Conservation (phyloP, 202 grass and related monocot genomes). For the Schoenoplectus tabernaemontani region DNA sequence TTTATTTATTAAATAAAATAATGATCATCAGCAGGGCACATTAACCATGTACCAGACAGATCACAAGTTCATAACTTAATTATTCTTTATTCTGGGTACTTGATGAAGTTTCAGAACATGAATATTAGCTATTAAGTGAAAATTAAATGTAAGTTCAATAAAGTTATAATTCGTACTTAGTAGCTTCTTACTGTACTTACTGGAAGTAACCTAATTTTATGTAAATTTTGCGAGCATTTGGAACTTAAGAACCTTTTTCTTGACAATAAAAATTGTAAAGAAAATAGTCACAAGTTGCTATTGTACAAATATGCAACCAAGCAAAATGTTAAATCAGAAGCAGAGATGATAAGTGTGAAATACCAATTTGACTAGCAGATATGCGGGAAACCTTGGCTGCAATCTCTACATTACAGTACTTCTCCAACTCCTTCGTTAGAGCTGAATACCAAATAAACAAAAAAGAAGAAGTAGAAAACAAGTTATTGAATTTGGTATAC, state of each 20-base stretch:
- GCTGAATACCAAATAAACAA: conserved; percentile 50
- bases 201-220: too few species aligned
- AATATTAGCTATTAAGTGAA: too few species aligned
- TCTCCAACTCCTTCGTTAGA: conserved; percentile 92
- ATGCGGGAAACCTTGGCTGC: conserved; percentile 71
- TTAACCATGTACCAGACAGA: neutral
- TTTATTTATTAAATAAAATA: neutral
- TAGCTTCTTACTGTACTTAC: too few species aligned
- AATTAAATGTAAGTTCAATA: too few species aligned
- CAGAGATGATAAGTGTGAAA: neutral
- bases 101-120: neutral
- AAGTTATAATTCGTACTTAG: too few species aligned
- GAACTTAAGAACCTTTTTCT: too few species aligned
- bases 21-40: neutral
- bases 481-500: conserved; percentile 21
- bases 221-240: too few species aligned
- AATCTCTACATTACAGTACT: conserved; percentile 94
- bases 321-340: conserved; percentile 2
- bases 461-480: neutral
- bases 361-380: conserved; percentile 83
- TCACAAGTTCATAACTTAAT: neutral
- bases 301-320: neutral
- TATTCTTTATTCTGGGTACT: neutral
- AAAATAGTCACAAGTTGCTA: neutral
- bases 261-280: neutral